phyloP scores from a whole-genome alignment of 306 rosid genomes.

The Neltuma alba region DNA sequence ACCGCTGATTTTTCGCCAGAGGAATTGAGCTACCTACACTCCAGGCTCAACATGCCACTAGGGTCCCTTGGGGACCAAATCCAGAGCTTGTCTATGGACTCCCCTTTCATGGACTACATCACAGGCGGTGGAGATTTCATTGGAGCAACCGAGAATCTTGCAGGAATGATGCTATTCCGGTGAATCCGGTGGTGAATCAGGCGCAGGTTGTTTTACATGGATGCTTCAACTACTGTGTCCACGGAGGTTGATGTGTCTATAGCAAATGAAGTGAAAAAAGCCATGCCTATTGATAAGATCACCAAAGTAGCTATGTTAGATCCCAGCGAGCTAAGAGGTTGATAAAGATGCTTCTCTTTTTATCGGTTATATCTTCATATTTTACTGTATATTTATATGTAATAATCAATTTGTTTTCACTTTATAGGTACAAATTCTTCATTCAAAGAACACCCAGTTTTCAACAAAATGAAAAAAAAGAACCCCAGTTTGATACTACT shows the following conservation, averaged over 20 bases:
- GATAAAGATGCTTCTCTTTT: background rate
- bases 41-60: no score
- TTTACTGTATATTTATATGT: background rate
- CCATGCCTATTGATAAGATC: constrained; percentile 55
- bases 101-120: constrained; percentile 53
- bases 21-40: constrained; percentile 13
- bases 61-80: constrained; percentile 26
- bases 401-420: no score
- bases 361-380: background rate
- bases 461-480: no score
- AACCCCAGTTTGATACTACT: background rate
- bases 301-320: constrained; percentile 61
- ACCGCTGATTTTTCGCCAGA: background rate
- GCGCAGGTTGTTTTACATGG: constrained; percentile 51
- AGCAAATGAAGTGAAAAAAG: constrained; percentile 47
- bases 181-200: constrained; percentile 33
- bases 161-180: background rate
- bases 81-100: constrained; percentile 64
- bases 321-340: constrained; percentile 73
- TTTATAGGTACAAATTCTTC: background rate
- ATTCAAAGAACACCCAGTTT: background rate
- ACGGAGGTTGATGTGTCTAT: constrained; percentile 34
- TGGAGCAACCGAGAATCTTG: constrained; percentile 18
- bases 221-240: constrained; percentile 17
- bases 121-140: background rate